Conservation (phyloP, 805 yeast species). For the Lachancea fermentati region DNA sequence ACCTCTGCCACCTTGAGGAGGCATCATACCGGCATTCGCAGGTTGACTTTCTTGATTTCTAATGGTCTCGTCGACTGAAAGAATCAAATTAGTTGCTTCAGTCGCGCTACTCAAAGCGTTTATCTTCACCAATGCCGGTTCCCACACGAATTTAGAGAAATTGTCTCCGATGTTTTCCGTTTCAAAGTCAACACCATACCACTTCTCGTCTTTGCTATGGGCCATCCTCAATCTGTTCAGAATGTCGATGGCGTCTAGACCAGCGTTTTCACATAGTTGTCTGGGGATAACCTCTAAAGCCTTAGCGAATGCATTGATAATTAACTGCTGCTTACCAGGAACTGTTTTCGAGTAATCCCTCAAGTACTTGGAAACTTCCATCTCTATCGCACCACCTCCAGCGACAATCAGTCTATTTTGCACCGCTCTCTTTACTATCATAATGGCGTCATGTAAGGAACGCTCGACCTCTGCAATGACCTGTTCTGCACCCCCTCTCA, state of each 20-base stretch:
- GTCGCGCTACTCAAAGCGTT: slow-evolving; percentile 95
- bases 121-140: slow-evolving; percentile 88
- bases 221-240: slow-evolving; percentile 86
- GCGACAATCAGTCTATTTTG: slow-evolving; percentile 85
- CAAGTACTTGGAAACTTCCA: slow-evolving; percentile 87
- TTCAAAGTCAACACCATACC: slow-evolving; percentile 92
- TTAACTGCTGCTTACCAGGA: slow-evolving; percentile 93
- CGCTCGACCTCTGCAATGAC: slow-evolving; percentile 97
- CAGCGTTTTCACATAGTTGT: slow-evolving; percentile 98
- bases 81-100: slow-evolving; percentile 89
- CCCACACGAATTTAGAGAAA: slow-evolving; percentile 89
- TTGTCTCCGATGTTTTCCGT: slow-evolving; percentile 79
- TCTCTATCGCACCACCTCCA: slow-evolving; percentile 99
- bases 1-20: slow-evolving; percentile 55
- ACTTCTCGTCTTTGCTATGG: slow-evolving; percentile 86
- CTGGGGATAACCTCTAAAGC: slow-evolving; percentile 96
- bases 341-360: slow-evolving; percentile 83
- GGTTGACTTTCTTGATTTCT: slow-evolving; percentile 61
- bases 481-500: slow-evolving; percentile 98
- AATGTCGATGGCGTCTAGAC: slow-evolving; percentile 94
- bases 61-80: slow-evolving; percentile 95
- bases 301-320: slow-evolving; percentile 87
- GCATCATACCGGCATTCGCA: slow-evolving; percentile 44
- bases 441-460: slow-evolving; percentile 95
- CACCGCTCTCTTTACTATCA: slow-evolving; percentile 95